Conservation (phyloP, 805 yeast genomes). For the Kodamaea leandrae region DNA sequence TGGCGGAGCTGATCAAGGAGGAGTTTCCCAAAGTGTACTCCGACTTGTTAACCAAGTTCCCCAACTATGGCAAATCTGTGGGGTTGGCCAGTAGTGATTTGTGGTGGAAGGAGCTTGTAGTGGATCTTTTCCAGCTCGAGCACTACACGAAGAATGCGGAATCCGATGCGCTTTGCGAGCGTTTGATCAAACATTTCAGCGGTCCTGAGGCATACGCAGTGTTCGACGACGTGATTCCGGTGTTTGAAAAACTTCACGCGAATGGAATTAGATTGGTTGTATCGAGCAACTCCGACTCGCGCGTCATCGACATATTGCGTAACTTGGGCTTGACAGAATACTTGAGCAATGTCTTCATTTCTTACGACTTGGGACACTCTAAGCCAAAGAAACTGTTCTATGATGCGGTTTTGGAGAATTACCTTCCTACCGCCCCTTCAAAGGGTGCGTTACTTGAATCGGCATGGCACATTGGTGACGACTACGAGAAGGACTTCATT, state of each 20-base stretch:
- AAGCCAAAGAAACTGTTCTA: conserved; percentile 56
- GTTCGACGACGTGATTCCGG: conserved; percentile 52
- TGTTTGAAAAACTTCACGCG: conserved; percentile 32
- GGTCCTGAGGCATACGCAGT: conserved; percentile 51
- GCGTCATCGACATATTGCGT: conserved; percentile 45
- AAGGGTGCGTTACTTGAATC: conserved; percentile 18
- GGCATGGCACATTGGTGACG: conserved; percentile 72
- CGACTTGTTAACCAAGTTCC: conserved; percentile 38
- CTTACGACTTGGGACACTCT: conserved; percentile 53
- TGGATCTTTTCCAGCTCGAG: conserved; percentile 39
- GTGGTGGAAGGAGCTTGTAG: conserved; percentile 63
- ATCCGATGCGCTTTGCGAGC: conserved; percentile 40
- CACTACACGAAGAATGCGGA: conserved; percentile 16
- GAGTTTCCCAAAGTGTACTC: conserved; percentile 35
- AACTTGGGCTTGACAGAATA: conserved; percentile 44
- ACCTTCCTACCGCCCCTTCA: conserved; percentile 15
- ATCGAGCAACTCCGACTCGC: conserved; percentile 62
- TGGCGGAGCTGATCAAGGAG: conserved; percentile 21
- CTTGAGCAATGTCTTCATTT: conserved; percentile 46
- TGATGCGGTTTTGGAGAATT: conserved; percentile 30
- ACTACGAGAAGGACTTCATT: conserved; percentile 49
- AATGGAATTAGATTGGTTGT: conserved; percentile 40
- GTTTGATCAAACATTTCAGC: conserved; percentile 48
- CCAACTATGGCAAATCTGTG: conserved; percentile 59
- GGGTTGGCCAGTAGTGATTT: conserved; percentile 24